These are phyloP conservation scores for Neurospora terricola DNA, from an alignment of 495 filamentous ascomycete genomes.

Conservation along the genomic window DNA sequence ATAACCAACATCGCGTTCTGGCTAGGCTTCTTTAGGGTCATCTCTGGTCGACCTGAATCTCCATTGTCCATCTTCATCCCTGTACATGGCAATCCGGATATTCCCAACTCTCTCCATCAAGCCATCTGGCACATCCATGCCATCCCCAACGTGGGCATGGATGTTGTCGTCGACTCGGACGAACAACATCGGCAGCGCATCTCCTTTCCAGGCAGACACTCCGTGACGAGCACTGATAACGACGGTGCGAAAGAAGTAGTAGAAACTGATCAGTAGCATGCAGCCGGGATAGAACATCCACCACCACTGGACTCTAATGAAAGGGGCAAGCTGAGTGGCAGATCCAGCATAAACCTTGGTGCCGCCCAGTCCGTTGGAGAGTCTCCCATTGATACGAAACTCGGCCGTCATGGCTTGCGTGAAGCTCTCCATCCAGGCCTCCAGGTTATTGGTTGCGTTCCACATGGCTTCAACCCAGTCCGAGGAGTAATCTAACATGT, in stretches of 20 bases:
- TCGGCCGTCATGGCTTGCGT: slow-evolving; percentile 24
- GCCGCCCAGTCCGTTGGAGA: background rate
- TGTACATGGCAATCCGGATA: slow-evolving; percentile 22
- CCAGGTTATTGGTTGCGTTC: slow-evolving; percentile 18
- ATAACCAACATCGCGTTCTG: background rate
- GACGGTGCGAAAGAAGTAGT: slow-evolving; percentile 26
- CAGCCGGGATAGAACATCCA: slow-evolving; percentile 29
- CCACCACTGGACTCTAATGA: slow-evolving; percentile 26
- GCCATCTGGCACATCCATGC: slow-evolving; percentile 28
- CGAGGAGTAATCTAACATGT: slow-evolving; percentile 21
- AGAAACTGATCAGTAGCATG: slow-evolving; percentile 23
- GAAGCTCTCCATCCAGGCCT: slow-evolving; percentile 21
- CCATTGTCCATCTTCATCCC: slow-evolving; percentile 23
- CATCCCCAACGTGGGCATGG: slow-evolving; percentile 19
- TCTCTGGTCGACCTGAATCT: slow-evolving; percentile 15
- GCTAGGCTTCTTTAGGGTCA: background rate
- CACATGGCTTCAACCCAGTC: slow-evolving; percentile 32
- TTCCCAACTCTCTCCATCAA: slow-evolving; percentile 20
- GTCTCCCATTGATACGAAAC: slow-evolving; percentile 19
- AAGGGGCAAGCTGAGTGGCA: slow-evolving; percentile 20
- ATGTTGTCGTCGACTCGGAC: slow-evolving; percentile 26
- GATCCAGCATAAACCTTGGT: slow-evolving; percentile 16
- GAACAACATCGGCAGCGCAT: slow-evolving; percentile 29
- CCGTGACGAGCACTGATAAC: slow-evolving; percentile 20
- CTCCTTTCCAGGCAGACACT: slow-evolving; percentile 29